A percentile compares a stretch with the other conserved stretches of the same genome.
Evolutionary conservation across 2,329 filamentous ascomycete genomes (phyloP).

Genomic region (Phialemonium atrogriseum): DNA sequence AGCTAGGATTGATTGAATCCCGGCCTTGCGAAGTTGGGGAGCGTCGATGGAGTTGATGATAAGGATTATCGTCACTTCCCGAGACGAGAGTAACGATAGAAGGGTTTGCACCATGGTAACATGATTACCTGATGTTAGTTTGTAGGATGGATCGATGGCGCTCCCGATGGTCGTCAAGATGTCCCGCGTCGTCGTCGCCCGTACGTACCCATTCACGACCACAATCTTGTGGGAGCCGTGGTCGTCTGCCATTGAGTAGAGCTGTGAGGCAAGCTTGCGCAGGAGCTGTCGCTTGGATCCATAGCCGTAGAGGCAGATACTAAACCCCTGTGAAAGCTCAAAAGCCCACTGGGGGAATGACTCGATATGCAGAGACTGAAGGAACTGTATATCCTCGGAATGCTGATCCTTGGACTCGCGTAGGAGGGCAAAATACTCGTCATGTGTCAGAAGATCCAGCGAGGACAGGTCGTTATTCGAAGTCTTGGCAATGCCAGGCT

Average conservation of each 20-base stretch:
- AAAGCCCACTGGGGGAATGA: conserved; percentile 91
- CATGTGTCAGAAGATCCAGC: conserved; percentile 72
- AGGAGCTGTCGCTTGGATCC: conserved; percentile 78
- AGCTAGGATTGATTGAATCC: conserved; percentile 64
- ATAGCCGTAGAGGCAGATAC: conserved; percentile 84
- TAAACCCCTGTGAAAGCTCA: conserved; percentile 80
- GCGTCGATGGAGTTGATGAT: conserved; percentile 86
- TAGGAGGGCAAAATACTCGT: conserved; percentile 76
- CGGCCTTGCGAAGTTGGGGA: conserved; percentile 60
- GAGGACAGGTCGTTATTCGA: conserved; percentile 77
- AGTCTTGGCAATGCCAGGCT: conserved; percentile 71
- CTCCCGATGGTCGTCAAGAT: conserved; percentile 60
- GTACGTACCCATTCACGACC: conserved; percentile 78
- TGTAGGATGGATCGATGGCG: conserved; percentile 46
- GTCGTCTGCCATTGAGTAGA: conserved; percentile 39
- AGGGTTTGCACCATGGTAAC: conserved; percentile 61
- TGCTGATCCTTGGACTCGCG: conserved; percentile 61
- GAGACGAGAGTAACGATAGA: conserved; percentile 48
- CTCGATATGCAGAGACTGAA: conserved; percentile 67
- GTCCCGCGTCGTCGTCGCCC: conserved; percentile 58
- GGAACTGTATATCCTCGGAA: conserved; percentile 56
- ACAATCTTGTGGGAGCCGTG: conserved; percentile 54
- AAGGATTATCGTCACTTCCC: conserved; percentile 48
- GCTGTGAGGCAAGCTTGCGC: conserved; percentile 64
- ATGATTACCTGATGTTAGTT: conserved; percentile 52